Percentiles rank a stretch among this genome's conserved stretches.
Evolutionary conservation across 2,329 filamentous ascomycete genomes (phyloP).

Genomic region (Fusarium albidum): DNA sequence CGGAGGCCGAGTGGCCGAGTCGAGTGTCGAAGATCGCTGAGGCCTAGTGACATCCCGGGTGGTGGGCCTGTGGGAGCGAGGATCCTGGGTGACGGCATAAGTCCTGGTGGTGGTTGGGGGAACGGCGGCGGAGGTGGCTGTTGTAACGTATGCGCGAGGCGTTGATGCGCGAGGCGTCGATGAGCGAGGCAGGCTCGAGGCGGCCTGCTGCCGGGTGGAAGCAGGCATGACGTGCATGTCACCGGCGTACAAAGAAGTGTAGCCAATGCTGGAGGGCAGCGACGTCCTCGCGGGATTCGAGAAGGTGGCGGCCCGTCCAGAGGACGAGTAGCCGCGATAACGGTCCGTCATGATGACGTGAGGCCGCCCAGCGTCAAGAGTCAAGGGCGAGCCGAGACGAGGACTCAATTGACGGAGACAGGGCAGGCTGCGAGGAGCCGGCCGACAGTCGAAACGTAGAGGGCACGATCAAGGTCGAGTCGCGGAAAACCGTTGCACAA

Average conservation of each 20-base stretch:
- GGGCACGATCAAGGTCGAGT: slow-evolving; percentile 13
- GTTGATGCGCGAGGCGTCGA: slow-evolving; percentile 45
- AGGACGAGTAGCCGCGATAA: slow-evolving; percentile 50
- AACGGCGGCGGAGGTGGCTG: slow-evolving; percentile 45
- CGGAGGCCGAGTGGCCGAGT: slow-evolving; percentile 58
- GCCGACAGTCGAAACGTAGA: slow-evolving; percentile 7
- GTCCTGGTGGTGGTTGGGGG: slow-evolving; percentile 59
- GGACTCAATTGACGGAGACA: slow-evolving; percentile 15
- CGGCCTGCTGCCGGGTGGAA: slow-evolving; percentile 41
- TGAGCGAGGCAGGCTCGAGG: slow-evolving; percentile 43
- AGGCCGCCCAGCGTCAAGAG: slow-evolving; percentile 17
- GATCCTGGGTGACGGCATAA: slow-evolving; percentile 65
- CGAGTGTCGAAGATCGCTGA: slow-evolving; percentile 60
- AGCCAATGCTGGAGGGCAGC: slow-evolving; percentile 60
- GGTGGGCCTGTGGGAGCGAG: slow-evolving; percentile 55
- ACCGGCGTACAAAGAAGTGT: slow-evolving; percentile 59
- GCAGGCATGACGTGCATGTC: slow-evolving; percentile 64
- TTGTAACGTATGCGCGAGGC: slow-evolving; percentile 45
- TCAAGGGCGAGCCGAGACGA: slow-evolving; percentile 6
- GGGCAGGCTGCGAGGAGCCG: slow-evolving; percentile 15
- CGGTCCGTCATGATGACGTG: slow-evolving; percentile 56
- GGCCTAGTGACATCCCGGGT: slow-evolving; percentile 56
- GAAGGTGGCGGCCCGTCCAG: slow-evolving; percentile 54
- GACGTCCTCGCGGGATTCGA: slow-evolving; percentile 62
- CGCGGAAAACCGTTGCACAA: slow-evolving; percentile 27